Conservation (phyloP, 495 filamentous ascomycete genomes). For the Aspergillus steynii region DNA sequence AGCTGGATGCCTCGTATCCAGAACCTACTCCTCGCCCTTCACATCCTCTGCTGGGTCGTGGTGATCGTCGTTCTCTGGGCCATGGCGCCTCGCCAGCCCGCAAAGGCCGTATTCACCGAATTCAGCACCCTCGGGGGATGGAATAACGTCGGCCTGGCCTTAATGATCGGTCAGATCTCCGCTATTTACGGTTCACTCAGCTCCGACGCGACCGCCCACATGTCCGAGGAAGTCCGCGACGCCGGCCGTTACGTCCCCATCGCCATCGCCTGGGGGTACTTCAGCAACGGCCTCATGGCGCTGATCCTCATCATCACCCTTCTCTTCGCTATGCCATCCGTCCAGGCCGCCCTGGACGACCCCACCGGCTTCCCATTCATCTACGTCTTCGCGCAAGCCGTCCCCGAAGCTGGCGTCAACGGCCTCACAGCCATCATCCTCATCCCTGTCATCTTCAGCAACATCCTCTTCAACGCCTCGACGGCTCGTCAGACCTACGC, state of each 20-base stretch:
- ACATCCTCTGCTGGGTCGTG: slow-evolving; percentile 47
- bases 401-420: slow-evolving; percentile 26
- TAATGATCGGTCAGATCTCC: slow-evolving; percentile 24
- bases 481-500: slow-evolving; percentile 23
- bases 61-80: slow-evolving; percentile 42
- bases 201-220: slow-evolving; percentile 38
- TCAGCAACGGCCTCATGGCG: slow-evolving; percentile 38
- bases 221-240: slow-evolving; percentile 43
- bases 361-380: slow-evolving; percentile 34
- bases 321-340: slow-evolving; percentile 41
- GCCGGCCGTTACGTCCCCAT: slow-evolving; percentile 33
- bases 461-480: slow-evolving; percentile 23
- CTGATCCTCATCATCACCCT: slow-evolving; percentile 35
- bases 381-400: slow-evolving; percentile 30
- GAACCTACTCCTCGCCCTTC: slow-evolving; percentile 45
- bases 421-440: slow-evolving; percentile 24
- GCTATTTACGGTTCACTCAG: slow-evolving; percentile 34
- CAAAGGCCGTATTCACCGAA: slow-evolving; percentile 38
- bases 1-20: slow-evolving; percentile 48
- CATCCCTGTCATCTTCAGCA: slow-evolving; percentile 25
- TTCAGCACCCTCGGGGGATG: slow-evolving; percentile 42
- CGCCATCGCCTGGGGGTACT: slow-evolving; percentile 32
- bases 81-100: slow-evolving; percentile 33
- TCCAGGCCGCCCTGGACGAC: slow-evolving; percentile 28
- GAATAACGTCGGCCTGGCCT: slow-evolving; percentile 39